A percentile compares a stretch with the other conserved stretches of the same genome.
phyloP scores from a whole-genome alignment of 768 basidiomycete species.

The Podaxis sp. region DNA sequence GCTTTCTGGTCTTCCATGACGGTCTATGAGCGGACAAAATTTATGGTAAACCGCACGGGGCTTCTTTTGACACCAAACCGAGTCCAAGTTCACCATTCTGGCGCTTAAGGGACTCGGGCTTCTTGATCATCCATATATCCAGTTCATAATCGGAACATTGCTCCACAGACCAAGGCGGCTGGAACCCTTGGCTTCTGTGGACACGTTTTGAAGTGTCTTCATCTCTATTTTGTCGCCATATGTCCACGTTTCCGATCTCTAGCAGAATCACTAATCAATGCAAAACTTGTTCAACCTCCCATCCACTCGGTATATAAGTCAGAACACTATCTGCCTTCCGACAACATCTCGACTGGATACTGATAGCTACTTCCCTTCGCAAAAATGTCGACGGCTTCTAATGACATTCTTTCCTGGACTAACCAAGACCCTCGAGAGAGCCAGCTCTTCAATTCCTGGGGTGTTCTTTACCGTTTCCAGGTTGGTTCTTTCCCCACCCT shows the following conservation, averaged over 20 bases:
- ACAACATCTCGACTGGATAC: constrained; percentile 23
- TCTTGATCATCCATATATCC: constrained; percentile 61
- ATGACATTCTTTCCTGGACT: constrained; percentile 84
- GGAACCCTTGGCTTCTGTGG: constrained; percentile 62
- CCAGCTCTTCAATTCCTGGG: constrained; percentile 78
- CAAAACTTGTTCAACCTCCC: constrained; percentile 42
- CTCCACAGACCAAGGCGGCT: constrained; percentile 70
- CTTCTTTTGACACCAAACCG: constrained; percentile 18
- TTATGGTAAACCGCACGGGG: constrained; percentile 32
- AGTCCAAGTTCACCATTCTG: constrained; percentile 10
- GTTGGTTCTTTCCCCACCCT: constrained; percentile 34
- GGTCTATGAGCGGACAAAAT: constrained; percentile 12
- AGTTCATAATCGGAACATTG: constrained; percentile 58
- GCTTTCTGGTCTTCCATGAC: constrained; percentile 11
- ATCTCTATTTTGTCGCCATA: constrained; percentile 68
- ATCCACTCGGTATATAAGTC: constrained; percentile 60
- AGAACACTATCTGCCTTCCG: constrained; percentile 30
- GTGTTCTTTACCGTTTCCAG: constrained; percentile 78
- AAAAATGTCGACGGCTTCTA: constrained; percentile 49
- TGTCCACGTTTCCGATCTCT: constrained; percentile 78
- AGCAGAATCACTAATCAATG: constrained; percentile 51
- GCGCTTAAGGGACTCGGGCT: constrained; percentile 51
- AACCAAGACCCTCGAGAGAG: constrained; percentile 85
- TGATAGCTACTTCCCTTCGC: constrained; percentile 20
- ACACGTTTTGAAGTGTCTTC: constrained; percentile 72